phyloP scores from a whole-genome alignment of 1,284 basidiomycete genomes.

The Melampsora larici-populina region DNA sequence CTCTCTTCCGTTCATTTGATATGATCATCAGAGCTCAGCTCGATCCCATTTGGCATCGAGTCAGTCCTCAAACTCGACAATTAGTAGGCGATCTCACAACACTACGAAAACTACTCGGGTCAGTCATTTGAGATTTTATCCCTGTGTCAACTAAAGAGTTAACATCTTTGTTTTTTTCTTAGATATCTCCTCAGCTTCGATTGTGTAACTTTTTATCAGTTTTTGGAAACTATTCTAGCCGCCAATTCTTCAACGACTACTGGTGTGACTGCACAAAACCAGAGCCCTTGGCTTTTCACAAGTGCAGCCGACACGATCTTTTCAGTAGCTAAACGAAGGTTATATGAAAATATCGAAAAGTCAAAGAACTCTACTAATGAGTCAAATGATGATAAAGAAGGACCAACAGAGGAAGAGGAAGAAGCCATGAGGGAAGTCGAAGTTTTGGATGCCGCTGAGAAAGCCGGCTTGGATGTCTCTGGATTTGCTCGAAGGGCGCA shows the following conservation, averaged over 20 bases:
- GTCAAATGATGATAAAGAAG: neutral
- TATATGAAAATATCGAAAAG: conserved; percentile 60
- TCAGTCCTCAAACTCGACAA: conserved; percentile 84
- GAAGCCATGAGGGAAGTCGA: conserved; percentile 31
- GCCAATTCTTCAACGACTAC: conserved; percentile 60
- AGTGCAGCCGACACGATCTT: conserved; percentile 87
- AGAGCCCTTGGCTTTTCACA: conserved; percentile 79
- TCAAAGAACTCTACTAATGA: conserved; percentile 44
- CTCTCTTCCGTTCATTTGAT: conserved; percentile 92
- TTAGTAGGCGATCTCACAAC: conserved; percentile 83
- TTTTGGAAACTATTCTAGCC: conserved; percentile 83
- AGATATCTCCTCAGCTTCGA: conserved; percentile 89
- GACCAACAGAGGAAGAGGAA: conserved; percentile 44
- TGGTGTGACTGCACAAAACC: conserved; percentile 58
- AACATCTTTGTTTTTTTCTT: conserved; percentile 40
- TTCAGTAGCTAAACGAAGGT: conserved; percentile 71
- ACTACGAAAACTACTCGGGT: conserved; percentile 71
- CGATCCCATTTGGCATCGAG: conserved; percentile 93
- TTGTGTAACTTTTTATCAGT: conserved; percentile 81
- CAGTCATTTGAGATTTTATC: neutral
- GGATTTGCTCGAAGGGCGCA: neutral
- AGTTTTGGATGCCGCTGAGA: conserved; percentile 21
- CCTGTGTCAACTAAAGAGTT: neutral
- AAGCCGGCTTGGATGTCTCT: conserved; percentile 32
- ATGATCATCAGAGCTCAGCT: conserved; percentile 80